phyloP scores from a whole-genome alignment of 495 filamentous ascomycete species.

The Neurospora discreta region DNA sequence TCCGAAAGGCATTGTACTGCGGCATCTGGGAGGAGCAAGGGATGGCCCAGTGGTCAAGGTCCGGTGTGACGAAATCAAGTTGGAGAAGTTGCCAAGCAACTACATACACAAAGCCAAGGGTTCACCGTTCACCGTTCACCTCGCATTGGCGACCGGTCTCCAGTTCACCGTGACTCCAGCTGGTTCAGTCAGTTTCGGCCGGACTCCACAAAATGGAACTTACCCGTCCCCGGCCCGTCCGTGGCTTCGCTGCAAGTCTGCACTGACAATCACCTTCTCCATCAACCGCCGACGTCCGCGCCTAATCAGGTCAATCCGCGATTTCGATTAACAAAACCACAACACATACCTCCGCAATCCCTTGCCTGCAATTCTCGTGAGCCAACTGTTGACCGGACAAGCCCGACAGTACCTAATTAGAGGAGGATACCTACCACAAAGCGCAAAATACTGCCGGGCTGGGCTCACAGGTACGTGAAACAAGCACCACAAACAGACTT shows the following conservation, averaged over 20 bases:
- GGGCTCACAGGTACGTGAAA: constrained; percentile 40
- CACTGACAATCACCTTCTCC: not conserved
- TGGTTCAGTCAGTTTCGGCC: not conserved
- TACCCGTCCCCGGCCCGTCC: not conserved
- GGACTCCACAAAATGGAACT: not conserved
- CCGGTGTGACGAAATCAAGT: no score
- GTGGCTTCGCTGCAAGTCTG: not conserved
- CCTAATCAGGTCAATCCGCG: not conserved
- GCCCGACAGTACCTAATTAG: not conserved
- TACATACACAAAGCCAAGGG: not conserved
- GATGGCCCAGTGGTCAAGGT: no score
- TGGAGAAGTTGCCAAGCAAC: no score
- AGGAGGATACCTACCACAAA: not conserved
- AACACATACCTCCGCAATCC: not conserved
- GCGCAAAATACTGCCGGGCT: constrained; percentile 5
- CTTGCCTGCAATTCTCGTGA: constrained; percentile 10
- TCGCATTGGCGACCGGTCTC: not conserved
- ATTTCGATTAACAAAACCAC: not conserved
- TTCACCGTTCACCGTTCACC: not conserved
- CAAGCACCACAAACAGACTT: constrained; percentile 14
- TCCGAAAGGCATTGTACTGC: not conserved
- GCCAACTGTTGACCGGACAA: constrained; percentile 8
- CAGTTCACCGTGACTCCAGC: not conserved
- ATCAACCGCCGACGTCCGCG: not conserved
- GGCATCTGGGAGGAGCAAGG: no score